Conservation (phyloP, 164 flowering plant genomes). For the Hamamelis virginiana region DNA sequence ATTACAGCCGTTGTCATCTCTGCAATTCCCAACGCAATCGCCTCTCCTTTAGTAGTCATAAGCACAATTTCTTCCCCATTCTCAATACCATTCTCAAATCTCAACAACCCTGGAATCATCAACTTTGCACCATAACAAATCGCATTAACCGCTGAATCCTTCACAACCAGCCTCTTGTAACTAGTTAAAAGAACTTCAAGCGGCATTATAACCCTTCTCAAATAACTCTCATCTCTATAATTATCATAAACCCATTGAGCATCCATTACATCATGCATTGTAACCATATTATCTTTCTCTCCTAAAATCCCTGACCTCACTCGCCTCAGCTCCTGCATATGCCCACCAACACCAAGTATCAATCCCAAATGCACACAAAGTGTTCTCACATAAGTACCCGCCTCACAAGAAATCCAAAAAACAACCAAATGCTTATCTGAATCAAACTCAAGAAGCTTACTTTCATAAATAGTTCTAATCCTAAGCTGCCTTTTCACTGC, state of each 20-base stretch:
- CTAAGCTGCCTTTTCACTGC: slow-evolving; percentile 79
- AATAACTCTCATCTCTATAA: slow-evolving; percentile 58
- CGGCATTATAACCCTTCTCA: slow-evolving; percentile 74
- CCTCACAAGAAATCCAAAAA: slow-evolving; percentile 84
- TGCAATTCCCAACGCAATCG: slow-evolving; percentile 74
- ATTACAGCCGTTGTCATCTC: slow-evolving; percentile 87
- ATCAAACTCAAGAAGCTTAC: slow-evolving; percentile 75
- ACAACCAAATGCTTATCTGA: slow-evolving; percentile 68
- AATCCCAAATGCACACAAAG: slow-evolving; percentile 80
- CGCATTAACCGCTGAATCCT: slow-evolving; percentile 83
- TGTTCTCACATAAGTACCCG: slow-evolving; percentile 79
- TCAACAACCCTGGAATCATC: slow-evolving; percentile 79
- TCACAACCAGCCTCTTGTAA: slow-evolving; percentile 81
- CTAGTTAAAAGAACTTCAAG: slow-evolving; percentile 67
- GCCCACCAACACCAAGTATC: slow-evolving; percentile 71
- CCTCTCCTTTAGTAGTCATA: slow-evolving; percentile 85
- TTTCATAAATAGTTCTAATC: slow-evolving; percentile 70
- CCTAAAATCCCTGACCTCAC: slow-evolving; percentile 78
- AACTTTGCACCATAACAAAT: slow-evolving; percentile 83
- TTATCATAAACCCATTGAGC: slow-evolving; percentile 75
- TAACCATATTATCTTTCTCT: slow-evolving; percentile 81
- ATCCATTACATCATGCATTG: slow-evolving; percentile 82
- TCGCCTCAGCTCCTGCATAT: slow-evolving; percentile 82
- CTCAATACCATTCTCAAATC: slow-evolving; percentile 79
- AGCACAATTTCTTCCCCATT: slow-evolving; percentile 71